Percentiles rank a stretch among this genome's conserved stretches.
phyloP scores from a whole-genome alignment of 768 basidiomycete genomes.

The Lentinula sp. region DNA sequence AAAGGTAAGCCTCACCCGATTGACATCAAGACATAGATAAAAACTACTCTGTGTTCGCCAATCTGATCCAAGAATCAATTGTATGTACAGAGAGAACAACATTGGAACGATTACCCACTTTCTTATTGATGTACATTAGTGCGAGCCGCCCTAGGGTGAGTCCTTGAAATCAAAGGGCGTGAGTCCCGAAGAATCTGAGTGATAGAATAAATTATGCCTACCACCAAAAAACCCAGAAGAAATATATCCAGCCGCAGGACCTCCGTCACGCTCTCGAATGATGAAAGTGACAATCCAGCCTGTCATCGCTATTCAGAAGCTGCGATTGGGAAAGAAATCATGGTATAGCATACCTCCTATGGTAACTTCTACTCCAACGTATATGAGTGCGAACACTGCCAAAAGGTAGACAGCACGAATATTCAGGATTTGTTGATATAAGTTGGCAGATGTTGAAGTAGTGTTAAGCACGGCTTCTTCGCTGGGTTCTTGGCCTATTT shows the following conservation, averaged over 20 bases:
- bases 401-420: constrained; percentile 29
- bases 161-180: constrained; percentile 17
- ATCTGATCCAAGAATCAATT: constrained; percentile 13
- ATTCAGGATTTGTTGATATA: constrained; percentile 27
- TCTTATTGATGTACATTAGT: constrained; percentile 44
- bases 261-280: constrained; percentile 29
- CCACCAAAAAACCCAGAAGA: constrained; percentile 23
- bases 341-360: constrained; percentile 25
- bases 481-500: constrained; percentile 18
- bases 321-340: neutral
- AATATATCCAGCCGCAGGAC: constrained; percentile 31
- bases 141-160: constrained; percentile 47
- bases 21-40: constrained; percentile 24
- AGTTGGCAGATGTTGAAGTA: constrained; percentile 17
- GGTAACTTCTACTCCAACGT: constrained; percentile 37
- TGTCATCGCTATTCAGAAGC: constrained; percentile 1
- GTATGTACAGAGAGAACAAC: neutral
- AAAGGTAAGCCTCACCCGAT: constrained; percentile 18
- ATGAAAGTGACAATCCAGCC: constrained; percentile 44
- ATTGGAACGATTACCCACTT: constrained; percentile 16
- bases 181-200: neutral
- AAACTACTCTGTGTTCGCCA: constrained; percentile 26
- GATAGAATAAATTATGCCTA: neutral
- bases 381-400: constrained; percentile 32
- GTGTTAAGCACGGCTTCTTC: constrained; percentile 21